Conservation (phyloP, 768 basidiomycete species). For the Mycena vulgaris region DNA sequence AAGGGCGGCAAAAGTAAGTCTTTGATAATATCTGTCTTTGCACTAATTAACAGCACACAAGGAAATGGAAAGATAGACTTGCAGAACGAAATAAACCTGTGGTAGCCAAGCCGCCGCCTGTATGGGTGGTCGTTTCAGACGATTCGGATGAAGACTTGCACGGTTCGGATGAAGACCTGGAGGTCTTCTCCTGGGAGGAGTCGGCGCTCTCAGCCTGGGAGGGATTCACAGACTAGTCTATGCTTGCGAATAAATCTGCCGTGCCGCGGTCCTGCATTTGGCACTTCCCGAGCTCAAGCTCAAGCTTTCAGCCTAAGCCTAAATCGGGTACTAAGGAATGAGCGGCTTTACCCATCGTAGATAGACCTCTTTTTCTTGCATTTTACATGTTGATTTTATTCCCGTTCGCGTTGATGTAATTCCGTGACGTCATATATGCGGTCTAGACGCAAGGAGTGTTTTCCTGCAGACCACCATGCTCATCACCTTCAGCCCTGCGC, state of each 20-base stretch:
- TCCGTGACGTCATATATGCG: constrained; percentile 36
- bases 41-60: constrained; percentile 39
- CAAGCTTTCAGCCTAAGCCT: too few species aligned
- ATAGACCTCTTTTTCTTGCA: too few species aligned
- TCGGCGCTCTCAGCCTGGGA: too few species aligned
- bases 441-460: background rate
- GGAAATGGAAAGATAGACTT: constrained; percentile 54
- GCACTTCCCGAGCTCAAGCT: too few species aligned
- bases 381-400: background rate
- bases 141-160: constrained; percentile 32
- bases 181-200: background rate
- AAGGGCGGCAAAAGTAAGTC: constrained; percentile 67
- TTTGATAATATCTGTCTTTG: constrained; percentile 6
- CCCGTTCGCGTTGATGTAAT: constrained; percentile 1
- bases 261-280: too few species aligned
- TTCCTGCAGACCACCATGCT: constrained; percentile 45
- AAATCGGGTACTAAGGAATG: too few species aligned
- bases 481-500: constrained; percentile 56
- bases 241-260: too few species aligned
- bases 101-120: background rate
- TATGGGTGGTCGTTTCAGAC: background rate
- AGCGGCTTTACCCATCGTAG: too few species aligned
- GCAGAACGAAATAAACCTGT: constrained; percentile 41
- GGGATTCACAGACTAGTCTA: too few species aligned
- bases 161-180: constrained; percentile 36